Evolutionary conservation across 176 grass and related monocot genomes (phyloP).

Genomic region (Puccinellia tenuiflora): DNA sequence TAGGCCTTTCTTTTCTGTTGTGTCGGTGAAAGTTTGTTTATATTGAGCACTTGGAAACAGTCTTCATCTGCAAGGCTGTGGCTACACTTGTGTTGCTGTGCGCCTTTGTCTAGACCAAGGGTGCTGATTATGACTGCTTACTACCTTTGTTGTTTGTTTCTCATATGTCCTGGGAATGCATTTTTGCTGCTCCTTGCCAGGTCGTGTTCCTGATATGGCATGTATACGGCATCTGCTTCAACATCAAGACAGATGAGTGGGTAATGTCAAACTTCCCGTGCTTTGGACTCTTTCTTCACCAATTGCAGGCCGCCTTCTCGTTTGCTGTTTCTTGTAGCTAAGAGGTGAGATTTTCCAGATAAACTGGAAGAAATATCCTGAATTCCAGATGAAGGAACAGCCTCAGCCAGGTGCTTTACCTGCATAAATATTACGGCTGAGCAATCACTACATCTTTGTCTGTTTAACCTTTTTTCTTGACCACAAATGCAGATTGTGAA

Average conservation of each 20-base stretch:
- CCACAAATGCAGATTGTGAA: constrained; percentile 35
- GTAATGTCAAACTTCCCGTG: constrained; percentile 73
- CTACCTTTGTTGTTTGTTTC: background rate
- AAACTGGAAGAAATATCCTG: constrained; percentile 95
- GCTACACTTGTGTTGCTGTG: constrained; percentile 1
- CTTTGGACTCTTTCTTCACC: constrained; percentile 68
- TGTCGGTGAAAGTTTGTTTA: background rate
- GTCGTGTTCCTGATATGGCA: constrained; percentile 89
- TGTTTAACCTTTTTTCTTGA: constrained; percentile 6
- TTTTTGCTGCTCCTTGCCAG: constrained; percentile 25
- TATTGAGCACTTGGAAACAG: background rate
- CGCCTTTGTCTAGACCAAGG: background rate
- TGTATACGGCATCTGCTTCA: constrained; percentile 91
- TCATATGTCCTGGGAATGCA: background rate
- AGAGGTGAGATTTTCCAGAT: constrained; percentile 81
- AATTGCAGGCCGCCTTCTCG: constrained; percentile 46
- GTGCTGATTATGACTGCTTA: constrained; percentile 8
- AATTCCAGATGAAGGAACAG: constrained; percentile 66
- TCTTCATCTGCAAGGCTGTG: background rate
- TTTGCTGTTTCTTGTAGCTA: constrained; percentile 49
- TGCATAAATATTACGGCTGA: background rate
- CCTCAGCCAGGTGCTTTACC: constrained; percentile 55
- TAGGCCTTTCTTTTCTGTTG: background rate
- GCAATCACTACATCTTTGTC: background rate
- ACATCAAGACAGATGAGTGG: constrained; percentile 95